These are phyloP conservation scores for Phytopythium sindhum DNA, from an alignment of 352 stramenopile species.

Conservation along the genomic window DNA sequence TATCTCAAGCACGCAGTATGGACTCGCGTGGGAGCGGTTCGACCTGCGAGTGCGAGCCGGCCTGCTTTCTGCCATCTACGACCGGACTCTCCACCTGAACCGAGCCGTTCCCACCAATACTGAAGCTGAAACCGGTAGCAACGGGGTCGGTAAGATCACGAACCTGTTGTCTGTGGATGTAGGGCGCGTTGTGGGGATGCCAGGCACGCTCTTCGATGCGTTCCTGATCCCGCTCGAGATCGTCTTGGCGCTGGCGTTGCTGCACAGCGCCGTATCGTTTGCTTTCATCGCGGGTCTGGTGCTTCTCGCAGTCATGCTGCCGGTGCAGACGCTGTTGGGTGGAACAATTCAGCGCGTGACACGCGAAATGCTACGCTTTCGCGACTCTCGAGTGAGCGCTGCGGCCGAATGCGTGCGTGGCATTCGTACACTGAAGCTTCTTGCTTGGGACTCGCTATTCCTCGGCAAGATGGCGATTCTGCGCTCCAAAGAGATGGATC, in stretches of 20 bases:
- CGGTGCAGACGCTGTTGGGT: slow-evolving; percentile 76
- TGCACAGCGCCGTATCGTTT: slow-evolving; percentile 78
- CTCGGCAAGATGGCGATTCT: slow-evolving; percentile 44
- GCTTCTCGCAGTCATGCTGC: slow-evolving; percentile 78
- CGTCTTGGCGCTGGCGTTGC: slow-evolving; percentile 60
- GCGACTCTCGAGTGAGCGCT: slow-evolving; percentile 71
- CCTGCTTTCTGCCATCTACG: slow-evolving; percentile 68
- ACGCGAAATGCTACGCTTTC: slow-evolving; percentile 66
- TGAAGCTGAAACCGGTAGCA: slow-evolving; percentile 19
- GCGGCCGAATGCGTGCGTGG: slow-evolving; percentile 63
- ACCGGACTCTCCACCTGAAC: slow-evolving; percentile 32
- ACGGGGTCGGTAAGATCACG: slow-evolving; percentile 60
- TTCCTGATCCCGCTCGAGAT: slow-evolving; percentile 78
- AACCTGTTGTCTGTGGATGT: slow-evolving; percentile 83
- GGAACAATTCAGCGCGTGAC: slow-evolving; percentile 78
- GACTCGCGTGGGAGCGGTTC: slow-evolving; percentile 74
- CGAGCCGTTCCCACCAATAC: slow-evolving; percentile 21
- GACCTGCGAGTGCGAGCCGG: slow-evolving; percentile 68
- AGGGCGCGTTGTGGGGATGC: slow-evolving; percentile 66
- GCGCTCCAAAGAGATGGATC: slow-evolving; percentile 61
- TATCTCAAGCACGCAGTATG: slow-evolving; percentile 75
- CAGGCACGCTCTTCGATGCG: slow-evolving; percentile 73
- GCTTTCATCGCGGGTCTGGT: slow-evolving; percentile 80
- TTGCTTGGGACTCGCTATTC: slow-evolving; percentile 58
- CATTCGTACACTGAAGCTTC: slow-evolving; percentile 78